A percentile compares a stretch with the other conserved stretches of the same genome.
Evolutionary conservation across 2,329 filamentous ascomycete species (phyloP).

Genomic region (Fusarium sp.): DNA sequence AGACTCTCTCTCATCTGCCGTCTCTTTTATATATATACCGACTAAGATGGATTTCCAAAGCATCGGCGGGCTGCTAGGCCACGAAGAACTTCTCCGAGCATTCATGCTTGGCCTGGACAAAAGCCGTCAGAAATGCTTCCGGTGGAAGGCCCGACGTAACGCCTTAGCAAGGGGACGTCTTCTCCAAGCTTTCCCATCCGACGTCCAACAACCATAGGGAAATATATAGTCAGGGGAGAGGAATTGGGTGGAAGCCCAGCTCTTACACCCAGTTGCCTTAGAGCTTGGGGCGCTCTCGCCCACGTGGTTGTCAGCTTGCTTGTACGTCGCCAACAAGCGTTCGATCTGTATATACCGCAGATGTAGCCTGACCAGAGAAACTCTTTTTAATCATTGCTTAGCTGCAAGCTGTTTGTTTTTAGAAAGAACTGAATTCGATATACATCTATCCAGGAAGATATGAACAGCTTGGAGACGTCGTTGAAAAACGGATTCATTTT

Average conservation of each 20-base stretch:
- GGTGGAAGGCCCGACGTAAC: background rate
- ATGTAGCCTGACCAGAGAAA: too few species aligned
- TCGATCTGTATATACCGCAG: too few species aligned
- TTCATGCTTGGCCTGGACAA: background rate
- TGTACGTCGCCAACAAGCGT: background rate
- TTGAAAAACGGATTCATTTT: background rate
- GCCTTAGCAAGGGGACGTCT: background rate
- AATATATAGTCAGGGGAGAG: background rate
- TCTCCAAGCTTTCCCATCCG: background rate
- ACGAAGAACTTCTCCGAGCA: too few species aligned
- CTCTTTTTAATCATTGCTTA: too few species aligned
- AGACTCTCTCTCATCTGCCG: background rate
- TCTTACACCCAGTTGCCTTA: background rate
- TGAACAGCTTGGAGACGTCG: rapidly evolving
- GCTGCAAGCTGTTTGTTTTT: too few species aligned
- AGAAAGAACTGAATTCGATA: background rate
- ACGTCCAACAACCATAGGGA: background rate
- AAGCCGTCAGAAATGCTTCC: background rate
- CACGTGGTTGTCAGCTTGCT: background rate
- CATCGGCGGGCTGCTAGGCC: too few species aligned
- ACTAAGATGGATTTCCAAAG: background rate
- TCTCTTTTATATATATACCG: background rate
- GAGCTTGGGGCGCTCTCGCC: background rate
- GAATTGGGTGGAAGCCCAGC: background rate
- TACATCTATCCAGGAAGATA: background rate